Evolutionary conservation across 305 asterid species (phyloP).

Genomic region (Rubia tinctorum): DNA sequence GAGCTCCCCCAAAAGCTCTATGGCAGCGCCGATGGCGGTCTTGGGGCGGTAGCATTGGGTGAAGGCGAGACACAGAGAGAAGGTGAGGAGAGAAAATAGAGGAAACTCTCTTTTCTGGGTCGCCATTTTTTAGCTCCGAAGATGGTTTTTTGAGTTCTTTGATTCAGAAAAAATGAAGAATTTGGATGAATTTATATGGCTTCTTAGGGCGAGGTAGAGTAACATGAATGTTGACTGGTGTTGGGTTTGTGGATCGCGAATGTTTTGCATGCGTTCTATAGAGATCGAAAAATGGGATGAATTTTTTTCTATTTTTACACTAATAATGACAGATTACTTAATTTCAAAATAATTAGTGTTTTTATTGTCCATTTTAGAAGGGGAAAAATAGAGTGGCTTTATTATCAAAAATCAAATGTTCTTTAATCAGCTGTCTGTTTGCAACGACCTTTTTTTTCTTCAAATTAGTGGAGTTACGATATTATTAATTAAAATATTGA

Average conservation of each 20-base stretch:
- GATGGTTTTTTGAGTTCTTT: background rate
- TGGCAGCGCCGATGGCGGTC: background rate
- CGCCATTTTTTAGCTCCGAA: background rate
- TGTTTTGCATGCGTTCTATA: background rate
- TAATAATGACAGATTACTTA: background rate
- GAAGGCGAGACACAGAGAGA: slow-evolving; percentile 20
- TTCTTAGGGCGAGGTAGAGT: background rate
- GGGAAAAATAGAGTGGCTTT: too few species aligned
- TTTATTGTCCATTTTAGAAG: too few species aligned
- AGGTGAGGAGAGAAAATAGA: slow-evolving; percentile 18
- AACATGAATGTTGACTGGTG: background rate
- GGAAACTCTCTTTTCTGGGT: slow-evolving; percentile 1
- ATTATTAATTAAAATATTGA: too few species aligned
- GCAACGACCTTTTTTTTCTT: too few species aligned
- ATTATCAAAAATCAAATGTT: too few species aligned
- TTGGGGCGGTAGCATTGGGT: slow-evolving; percentile 4
- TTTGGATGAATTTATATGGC: too few species aligned
- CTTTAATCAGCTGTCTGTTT: too few species aligned
- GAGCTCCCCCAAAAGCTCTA: slow-evolving; percentile 15
- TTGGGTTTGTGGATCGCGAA: background rate
- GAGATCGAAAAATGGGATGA: background rate
- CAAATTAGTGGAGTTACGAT: too few species aligned
- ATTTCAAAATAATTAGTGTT: too few species aligned
- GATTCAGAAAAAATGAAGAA: background rate
- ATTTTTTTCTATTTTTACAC: too few species aligned